Evolutionary conservation across 345 rosid genomes (phyloP).

Genomic region (Rubroshorea leprosula): DNA sequence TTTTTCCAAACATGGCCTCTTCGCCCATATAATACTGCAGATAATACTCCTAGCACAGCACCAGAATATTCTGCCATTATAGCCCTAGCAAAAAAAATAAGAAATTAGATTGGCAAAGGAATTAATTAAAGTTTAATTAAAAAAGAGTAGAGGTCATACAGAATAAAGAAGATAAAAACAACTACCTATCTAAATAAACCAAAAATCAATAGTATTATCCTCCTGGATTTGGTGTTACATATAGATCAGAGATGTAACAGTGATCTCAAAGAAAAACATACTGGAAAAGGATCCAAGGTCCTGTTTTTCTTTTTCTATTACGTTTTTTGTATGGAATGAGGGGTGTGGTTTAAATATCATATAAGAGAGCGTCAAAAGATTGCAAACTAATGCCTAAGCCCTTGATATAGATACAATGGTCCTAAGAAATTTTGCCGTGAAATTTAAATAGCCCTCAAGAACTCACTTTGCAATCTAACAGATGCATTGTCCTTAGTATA

Average conservation of each 20-base stretch:
- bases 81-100: slow-evolving; percentile 44
- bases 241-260: background rate
- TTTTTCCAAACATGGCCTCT: slow-evolving; percentile 77
- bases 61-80: slow-evolving; percentile 96
- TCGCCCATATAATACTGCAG: slow-evolving; percentile 82
- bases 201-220: background rate
- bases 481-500: too few species aligned
- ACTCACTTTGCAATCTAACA: too few species aligned
- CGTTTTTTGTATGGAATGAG: too few species aligned
- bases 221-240: background rate
- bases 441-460: too few species aligned
- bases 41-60: slow-evolving; percentile 92
- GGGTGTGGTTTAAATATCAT: too few species aligned
- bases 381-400: too few species aligned
- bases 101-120: background rate
- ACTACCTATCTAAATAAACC: background rate
- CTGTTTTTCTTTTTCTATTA: too few species aligned
- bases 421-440: too few species aligned
- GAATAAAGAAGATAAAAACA: background rate
- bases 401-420: too few species aligned
- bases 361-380: too few species aligned
- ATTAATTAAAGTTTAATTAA: background rate
- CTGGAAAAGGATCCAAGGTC: too few species aligned
- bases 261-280: too few species aligned
- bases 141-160: background rate